phyloP scores from a whole-genome alignment of 768 basidiomycete species.

The Tylopilus plumbeoviolaceoides region DNA sequence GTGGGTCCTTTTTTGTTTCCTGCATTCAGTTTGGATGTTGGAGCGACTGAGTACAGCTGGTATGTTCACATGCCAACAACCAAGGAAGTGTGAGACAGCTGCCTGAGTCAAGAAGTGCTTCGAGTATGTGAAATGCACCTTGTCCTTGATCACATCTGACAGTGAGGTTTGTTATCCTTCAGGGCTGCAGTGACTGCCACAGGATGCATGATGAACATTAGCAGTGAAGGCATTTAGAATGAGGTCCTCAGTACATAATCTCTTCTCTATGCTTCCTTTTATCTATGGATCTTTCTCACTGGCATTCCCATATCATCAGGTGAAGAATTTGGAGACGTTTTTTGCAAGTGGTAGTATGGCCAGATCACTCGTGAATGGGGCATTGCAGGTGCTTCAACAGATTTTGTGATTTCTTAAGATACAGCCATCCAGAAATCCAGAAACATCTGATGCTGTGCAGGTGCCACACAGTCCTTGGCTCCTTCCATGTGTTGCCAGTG shows the following conservation, averaged over 20 bases:
- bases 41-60: constrained; percentile 41
- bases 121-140: constrained; percentile 41
- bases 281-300: background rate
- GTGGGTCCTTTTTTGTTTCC: constrained; percentile 34
- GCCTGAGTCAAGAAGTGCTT: constrained; percentile 70
- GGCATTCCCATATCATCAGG: constrained; percentile 34
- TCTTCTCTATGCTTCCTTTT: background rate
- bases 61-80: constrained; percentile 69
- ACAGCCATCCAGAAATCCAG: no score
- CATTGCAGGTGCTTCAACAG: constrained; percentile 70
- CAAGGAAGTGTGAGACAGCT: constrained; percentile 52
- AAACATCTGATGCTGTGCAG: no score
- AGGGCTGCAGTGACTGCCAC: constrained; percentile 69
- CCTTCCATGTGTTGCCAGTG: no score
- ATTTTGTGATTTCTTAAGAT: constrained; percentile 49
- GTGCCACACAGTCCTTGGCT: no score
- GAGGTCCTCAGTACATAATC: constrained; percentile 45
- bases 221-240: constrained; percentile 48
- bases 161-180: background rate
- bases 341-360: constrained; percentile 57
- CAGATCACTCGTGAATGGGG: constrained; percentile 59
- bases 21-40: background rate
- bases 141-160: background rate
- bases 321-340: constrained; percentile 57
- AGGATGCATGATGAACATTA: constrained; percentile 51